Conservation (phyloP, 495 filamentous ascomycete genomes). For the Hypoxylon crocopeplum region DNA sequence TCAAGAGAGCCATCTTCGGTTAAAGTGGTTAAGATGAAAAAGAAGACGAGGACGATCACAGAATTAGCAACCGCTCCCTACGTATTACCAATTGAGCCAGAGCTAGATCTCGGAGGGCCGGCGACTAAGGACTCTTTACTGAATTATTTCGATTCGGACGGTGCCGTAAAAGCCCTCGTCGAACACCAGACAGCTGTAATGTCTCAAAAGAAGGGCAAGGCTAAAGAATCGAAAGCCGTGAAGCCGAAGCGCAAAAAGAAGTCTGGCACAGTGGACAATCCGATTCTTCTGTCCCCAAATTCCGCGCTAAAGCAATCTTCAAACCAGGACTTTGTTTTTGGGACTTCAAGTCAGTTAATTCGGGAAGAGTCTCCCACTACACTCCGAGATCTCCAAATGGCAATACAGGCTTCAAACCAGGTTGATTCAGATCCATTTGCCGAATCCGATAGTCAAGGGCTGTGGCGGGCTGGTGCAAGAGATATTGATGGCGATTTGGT, state of each 20-base stretch:
- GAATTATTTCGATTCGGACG: slow-evolving; percentile 41
- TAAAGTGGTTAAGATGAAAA: slow-evolving; percentile 62
- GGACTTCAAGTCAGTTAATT: slow-evolving; percentile 89
- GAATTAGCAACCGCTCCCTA: slow-evolving; percentile 85
- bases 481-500: slow-evolving; percentile 66
- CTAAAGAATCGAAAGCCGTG: slow-evolving; percentile 38
- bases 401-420: slow-evolving; percentile 67
- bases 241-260: slow-evolving; percentile 53
- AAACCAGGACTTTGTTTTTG: slow-evolving; percentile 85
- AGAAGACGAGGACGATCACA: slow-evolving; percentile 84
- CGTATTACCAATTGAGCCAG: slow-evolving; percentile 42
- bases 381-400: slow-evolving; percentile 71
- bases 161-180: slow-evolving; percentile 39
- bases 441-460: slow-evolving; percentile 41
- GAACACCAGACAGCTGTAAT: slow-evolving; percentile 42
- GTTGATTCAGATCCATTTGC: slow-evolving; percentile 48
- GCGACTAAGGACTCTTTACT: slow-evolving; percentile 41
- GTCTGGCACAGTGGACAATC: slow-evolving; percentile 49
- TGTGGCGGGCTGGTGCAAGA: slow-evolving; percentile 76
- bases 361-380: slow-evolving; percentile 74
- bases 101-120: slow-evolving; percentile 36
- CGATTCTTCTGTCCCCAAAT: slow-evolving; percentile 72
- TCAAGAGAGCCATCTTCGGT: slow-evolving; percentile 49
- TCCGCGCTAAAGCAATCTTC: slow-evolving; percentile 72
- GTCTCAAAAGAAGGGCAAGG: slow-evolving; percentile 44